Evolutionary conservation across 257 asterid genomes (phyloP).

Genomic region (Solanum lycopersicoides): DNA sequence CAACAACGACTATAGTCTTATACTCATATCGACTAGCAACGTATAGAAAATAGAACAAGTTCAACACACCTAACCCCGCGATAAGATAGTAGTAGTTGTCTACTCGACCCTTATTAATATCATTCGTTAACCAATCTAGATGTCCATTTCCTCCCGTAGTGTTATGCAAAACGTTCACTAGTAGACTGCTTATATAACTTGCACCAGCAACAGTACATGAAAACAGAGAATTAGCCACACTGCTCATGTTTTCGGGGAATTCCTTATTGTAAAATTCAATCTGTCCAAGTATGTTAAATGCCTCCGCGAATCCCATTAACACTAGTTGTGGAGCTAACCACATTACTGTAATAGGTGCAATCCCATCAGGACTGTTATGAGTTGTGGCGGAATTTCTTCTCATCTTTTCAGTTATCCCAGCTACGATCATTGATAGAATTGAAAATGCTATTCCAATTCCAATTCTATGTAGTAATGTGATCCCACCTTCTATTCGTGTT

Average conservation of each 20-base stretch:
- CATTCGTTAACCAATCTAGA: conserved; percentile 72
- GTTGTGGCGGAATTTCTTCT: conserved; percentile 31
- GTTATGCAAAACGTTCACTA: conserved; percentile 60
- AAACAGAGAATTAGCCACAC: conserved; percentile 76
- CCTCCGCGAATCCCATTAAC: conserved; percentile 87
- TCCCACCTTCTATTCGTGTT: conserved; percentile 60
- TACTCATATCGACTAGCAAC: conserved; percentile 48
- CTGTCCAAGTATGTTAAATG: conserved; percentile 71
- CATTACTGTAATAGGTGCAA: conserved; percentile 49
- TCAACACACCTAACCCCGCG: conserved; percentile 60
- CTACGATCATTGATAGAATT: conserved; percentile 50
- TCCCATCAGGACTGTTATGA: conserved; percentile 23
- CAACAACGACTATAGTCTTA: conserved; percentile 31
- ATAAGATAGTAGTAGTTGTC: conserved; percentile 60
- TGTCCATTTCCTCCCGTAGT: conserved; percentile 39
- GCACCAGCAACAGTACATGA: conserved; percentile 62
- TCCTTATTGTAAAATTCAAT: conserved; percentile 80
- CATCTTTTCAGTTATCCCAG: conserved; percentile 51
- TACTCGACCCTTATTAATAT: conserved; percentile 47
- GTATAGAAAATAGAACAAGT: conserved; percentile 41
- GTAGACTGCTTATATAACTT: conserved; percentile 35
- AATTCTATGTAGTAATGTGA: conserved; percentile 68
- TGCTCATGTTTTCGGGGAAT: conserved; percentile 74
- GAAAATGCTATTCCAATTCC: conserved; percentile 75
- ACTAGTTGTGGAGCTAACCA: conserved; percentile 88